A percentile compares a stretch with the other conserved stretches of the same genome.
phyloP scores from a whole-genome alignment of 257 asterid species.

The Galeopsis tetrahit region DNA sequence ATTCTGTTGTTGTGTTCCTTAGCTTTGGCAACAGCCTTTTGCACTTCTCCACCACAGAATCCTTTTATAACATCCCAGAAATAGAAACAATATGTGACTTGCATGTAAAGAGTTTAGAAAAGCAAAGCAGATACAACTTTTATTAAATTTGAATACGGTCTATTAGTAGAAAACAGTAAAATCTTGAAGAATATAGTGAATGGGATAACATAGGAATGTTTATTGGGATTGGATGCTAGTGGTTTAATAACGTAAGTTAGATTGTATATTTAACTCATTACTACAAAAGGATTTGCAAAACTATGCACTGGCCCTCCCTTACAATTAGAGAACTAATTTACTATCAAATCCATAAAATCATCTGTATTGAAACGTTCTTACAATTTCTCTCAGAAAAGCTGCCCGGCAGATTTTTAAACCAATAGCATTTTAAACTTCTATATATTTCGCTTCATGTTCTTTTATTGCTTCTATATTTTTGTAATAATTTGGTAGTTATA shows the following conservation, averaged over 20 bases:
- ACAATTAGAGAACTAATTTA: too few relatives aligned
- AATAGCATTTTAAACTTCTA: too few relatives aligned
- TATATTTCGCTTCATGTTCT: too few relatives aligned
- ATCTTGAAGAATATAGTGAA: not conserved
- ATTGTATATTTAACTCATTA: not conserved
- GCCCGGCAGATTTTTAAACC: too few relatives aligned
- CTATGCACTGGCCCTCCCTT: not conserved
- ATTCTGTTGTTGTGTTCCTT: conserved; percentile 66
- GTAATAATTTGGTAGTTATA: too few relatives aligned
- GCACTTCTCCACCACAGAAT: conserved; percentile 68
- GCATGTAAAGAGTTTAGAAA: not conserved
- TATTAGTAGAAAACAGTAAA: not conserved
- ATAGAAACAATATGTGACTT: not conserved
- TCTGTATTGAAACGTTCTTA: too few relatives aligned
- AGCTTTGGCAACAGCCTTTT: conserved; percentile 81
- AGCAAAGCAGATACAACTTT: not conserved
- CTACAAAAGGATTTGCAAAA: conserved; percentile 1
- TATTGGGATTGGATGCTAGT: not conserved
- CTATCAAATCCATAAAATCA: too few relatives aligned
- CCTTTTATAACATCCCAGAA: conserved; percentile 50
- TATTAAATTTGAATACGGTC: not conserved
- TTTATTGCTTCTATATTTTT: too few relatives aligned
- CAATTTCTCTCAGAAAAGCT: too few relatives aligned
- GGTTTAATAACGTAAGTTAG: not conserved
- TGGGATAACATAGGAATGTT: not conserved